A percentile compares a stretch with the other conserved stretches of the same genome.
Evolutionary conservation across 805 yeast species (phyloP).

Genomic region (Lipomyces lipofer): DNA sequence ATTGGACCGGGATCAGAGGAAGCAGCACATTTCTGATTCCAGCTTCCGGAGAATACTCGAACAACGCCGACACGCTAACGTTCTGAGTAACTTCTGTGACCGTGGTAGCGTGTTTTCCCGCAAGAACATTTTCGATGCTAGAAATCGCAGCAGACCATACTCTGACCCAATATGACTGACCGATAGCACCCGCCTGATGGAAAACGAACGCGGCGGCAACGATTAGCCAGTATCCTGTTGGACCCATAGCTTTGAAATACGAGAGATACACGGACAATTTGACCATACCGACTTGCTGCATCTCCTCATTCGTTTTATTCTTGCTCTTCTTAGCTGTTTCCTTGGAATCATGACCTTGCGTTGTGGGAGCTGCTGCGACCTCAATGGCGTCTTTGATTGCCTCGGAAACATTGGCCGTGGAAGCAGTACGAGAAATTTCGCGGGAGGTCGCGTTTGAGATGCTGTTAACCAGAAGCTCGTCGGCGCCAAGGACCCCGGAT

Average conservation of each 20-base stretch:
- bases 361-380: slow-evolving; percentile 62
- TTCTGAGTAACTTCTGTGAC: background rate
- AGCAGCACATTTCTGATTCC: slow-evolving; percentile 19
- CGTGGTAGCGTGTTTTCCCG: background rate
- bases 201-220: slow-evolving; percentile 51
- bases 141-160: slow-evolving; percentile 58
- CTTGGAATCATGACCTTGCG: slow-evolving; percentile 85
- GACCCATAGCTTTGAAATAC: slow-evolving; percentile 72
- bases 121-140: slow-evolving; percentile 8
- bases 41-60: slow-evolving; percentile 16
- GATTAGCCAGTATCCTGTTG: slow-evolving; percentile 51
- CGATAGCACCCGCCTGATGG: slow-evolving; percentile 63
- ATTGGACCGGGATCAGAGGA: slow-evolving; percentile 1
- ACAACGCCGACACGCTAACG: slow-evolving; percentile 2
- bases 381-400: slow-evolving; percentile 78
- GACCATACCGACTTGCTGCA: slow-evolving; percentile 83
- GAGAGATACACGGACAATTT: slow-evolving; percentile 66
- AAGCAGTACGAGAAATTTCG: slow-evolving; percentile 62
- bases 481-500: slow-evolving; percentile 78
- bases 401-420: slow-evolving; percentile 69
- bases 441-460: slow-evolving; percentile 23
- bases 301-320: slow-evolving; percentile 69
- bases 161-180: slow-evolving; percentile 89
- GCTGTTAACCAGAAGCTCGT: slow-evolving; percentile 38
- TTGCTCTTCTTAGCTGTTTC: slow-evolving; percentile 83